These are phyloP conservation scores for Termitomyces sp. DNA, from an alignment of 768 basidiomycete species.

Conservation along the genomic window DNA sequence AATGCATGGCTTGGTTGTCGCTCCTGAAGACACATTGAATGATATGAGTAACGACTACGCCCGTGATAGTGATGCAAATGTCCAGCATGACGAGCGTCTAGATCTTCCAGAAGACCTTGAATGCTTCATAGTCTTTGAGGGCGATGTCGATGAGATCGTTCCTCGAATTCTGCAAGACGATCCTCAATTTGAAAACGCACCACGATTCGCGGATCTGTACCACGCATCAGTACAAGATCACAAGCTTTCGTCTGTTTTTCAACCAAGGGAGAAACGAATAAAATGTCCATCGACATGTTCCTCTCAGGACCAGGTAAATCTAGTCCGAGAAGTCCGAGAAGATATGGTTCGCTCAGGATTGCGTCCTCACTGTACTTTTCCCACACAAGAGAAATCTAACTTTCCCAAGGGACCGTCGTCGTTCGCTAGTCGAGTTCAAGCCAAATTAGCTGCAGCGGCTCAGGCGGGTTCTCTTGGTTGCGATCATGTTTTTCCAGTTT, in stretches of 20 bases:
- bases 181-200: conserved; percentile 20
- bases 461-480: background rate
- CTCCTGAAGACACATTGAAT: background rate
- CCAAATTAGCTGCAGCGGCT: conserved; percentile 27
- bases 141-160: conserved; percentile 28
- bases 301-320: background rate
- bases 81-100: background rate
- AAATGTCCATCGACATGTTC: background rate
- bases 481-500: background rate
- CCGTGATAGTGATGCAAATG: background rate
- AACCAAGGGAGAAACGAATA: background rate
- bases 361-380: background rate
- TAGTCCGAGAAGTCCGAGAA: background rate
- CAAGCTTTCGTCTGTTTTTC: background rate
- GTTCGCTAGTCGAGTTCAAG: conserved; percentile 38
- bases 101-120: background rate
- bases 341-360: background rate
- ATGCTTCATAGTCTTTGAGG: background rate
- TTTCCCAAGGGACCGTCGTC: conserved; percentile 22
- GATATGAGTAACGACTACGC: background rate
- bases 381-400: background rate
- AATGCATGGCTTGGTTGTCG: background rate
- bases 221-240: conserved; percentile 23
- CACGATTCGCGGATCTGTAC: conserved; percentile 35
- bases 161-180: conserved; percentile 25